phyloP scores from a whole-genome alignment of 108 stramenopile species.

The Nitzschia palea region DNA sequence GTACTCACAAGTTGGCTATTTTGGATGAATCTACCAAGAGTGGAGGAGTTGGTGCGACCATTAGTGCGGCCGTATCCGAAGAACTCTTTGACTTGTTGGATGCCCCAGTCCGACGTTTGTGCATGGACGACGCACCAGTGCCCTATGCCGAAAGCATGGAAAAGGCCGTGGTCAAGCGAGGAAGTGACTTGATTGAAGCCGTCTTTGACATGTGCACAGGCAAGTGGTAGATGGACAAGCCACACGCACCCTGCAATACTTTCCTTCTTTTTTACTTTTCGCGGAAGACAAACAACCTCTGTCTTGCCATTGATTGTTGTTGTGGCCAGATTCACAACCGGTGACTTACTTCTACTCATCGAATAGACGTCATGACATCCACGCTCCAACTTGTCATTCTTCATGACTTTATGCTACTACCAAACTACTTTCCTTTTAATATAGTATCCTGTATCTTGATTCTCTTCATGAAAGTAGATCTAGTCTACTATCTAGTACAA shows the following conservation, averaged over 20 bases:
- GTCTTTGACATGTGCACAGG: slow-evolving; percentile 82
- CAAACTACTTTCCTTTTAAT: too few relatives aligned
- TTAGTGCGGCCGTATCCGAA: slow-evolving; percentile 92
- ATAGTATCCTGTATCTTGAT: too few relatives aligned
- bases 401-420: too few relatives aligned
- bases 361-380: too few relatives aligned
- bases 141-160: slow-evolving; percentile 97
- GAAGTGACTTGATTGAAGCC: slow-evolving; percentile 83
- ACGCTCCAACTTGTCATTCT: too few relatives aligned
- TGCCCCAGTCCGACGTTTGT: slow-evolving; percentile 94
- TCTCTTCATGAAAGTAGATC: too few relatives aligned
- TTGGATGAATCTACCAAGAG: slow-evolving; percentile 95
- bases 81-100: slow-evolving; percentile 95
- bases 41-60: slow-evolving; percentile 96
- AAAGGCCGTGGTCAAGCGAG: slow-evolving; percentile 92
- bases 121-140: slow-evolving; percentile 98
- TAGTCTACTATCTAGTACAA: too few relatives aligned
- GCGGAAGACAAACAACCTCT: too few relatives aligned
- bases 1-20: slow-evolving; percentile 92
- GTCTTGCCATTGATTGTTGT: too few relatives aligned
- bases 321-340: too few relatives aligned
- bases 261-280: too few relatives aligned
- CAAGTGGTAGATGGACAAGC: slow-evolving; percentile 52
- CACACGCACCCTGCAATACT: background rate
- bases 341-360: too few relatives aligned